Conservation (phyloP, 2,329 filamentous ascomycete species). For the Diaporthe helianthi region DNA sequence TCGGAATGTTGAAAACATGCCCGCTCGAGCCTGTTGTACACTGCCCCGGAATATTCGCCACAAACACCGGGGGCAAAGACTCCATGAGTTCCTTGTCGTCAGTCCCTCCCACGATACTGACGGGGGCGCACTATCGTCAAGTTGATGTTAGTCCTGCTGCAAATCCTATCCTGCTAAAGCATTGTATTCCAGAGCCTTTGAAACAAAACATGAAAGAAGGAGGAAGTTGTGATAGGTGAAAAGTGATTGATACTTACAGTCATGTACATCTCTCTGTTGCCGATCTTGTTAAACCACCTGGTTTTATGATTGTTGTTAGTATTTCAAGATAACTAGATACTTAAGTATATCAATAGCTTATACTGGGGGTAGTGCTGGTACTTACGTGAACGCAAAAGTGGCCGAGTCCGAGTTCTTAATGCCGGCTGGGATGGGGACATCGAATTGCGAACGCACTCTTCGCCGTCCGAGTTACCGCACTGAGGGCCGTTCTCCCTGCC, state of each 20-base stretch:
- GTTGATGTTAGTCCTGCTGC: too few species aligned
- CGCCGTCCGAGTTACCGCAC: neutral
- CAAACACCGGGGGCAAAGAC: conserved; percentile 62
- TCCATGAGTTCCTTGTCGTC: conserved; percentile 45
- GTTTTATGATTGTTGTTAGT: too few species aligned
- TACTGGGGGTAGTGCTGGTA: too few species aligned
- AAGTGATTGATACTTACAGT: conserved; percentile 44
- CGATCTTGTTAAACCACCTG: conserved; percentile 68
- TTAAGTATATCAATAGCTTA: too few species aligned
- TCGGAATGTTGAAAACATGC: conserved; percentile 58
- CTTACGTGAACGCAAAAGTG: conserved; percentile 66
- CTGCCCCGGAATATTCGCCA: conserved; percentile 59
- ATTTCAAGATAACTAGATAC: too few species aligned
- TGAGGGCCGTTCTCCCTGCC: neutral
- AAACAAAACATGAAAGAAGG: too few species aligned
- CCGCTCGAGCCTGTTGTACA: conserved; percentile 53
- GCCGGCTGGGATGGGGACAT: neutral
- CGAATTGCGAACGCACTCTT: neutral
- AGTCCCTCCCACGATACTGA: conserved; percentile 52
- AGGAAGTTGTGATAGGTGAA: too few species aligned
- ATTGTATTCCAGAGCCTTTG: too few species aligned
- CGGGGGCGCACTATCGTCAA: conserved; percentile 55
- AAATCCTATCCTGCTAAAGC: too few species aligned
- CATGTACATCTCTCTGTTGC: conserved; percentile 73
- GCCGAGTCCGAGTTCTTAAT: conserved; percentile 44